Evolutionary conservation across 2,329 filamentous ascomycete genomes (phyloP).

Genomic region (Paecilomyces formosus): DNA sequence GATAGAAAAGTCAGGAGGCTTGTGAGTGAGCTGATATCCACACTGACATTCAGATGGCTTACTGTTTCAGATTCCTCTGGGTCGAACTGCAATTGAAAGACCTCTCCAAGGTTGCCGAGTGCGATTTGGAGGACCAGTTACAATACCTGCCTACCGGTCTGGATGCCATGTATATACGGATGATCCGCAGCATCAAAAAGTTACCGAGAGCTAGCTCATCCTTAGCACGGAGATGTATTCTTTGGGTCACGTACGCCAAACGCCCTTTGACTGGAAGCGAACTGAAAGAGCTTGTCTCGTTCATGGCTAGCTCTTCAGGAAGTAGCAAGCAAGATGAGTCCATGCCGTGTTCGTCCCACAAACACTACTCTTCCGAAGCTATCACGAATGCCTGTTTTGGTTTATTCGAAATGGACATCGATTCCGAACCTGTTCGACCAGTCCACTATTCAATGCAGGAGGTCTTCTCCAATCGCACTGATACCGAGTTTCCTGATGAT

Average conservation of each 20-base stretch:
- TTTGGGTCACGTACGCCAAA: conserved; percentile 4
- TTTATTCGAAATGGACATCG: background rate
- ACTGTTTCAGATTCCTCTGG: conserved; percentile 5
- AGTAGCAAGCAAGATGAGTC: background rate
- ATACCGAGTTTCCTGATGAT: conserved; percentile 1
- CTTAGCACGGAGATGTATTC: conserved; percentile 4
- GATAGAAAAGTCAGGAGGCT: conserved; percentile 4
- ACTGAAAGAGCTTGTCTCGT: background rate
- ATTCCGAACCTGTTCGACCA: background rate
- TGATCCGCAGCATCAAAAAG: conserved; percentile 1
- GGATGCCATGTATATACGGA: conserved; percentile 2
- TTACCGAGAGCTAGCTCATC: conserved; percentile 1
- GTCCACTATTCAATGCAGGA: conserved; percentile 7
- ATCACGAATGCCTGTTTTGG: background rate
- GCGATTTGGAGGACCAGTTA: conserved; percentile 1
- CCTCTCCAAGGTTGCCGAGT: background rate
- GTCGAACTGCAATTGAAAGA: conserved; percentile 5
- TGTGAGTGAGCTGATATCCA: background rate
- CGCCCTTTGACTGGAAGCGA: background rate
- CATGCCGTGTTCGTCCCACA: background rate
- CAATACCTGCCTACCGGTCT: conserved; percentile 3
- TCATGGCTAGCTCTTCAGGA: background rate
- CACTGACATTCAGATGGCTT: background rate
- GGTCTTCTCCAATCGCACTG: background rate
- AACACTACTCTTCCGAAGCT: background rate